Percentiles rank a stretch among this genome's conserved stretches.
Conservation (phyloP, 371 early-diverging fungal species). For the Entomophthora muscae region DNA sequence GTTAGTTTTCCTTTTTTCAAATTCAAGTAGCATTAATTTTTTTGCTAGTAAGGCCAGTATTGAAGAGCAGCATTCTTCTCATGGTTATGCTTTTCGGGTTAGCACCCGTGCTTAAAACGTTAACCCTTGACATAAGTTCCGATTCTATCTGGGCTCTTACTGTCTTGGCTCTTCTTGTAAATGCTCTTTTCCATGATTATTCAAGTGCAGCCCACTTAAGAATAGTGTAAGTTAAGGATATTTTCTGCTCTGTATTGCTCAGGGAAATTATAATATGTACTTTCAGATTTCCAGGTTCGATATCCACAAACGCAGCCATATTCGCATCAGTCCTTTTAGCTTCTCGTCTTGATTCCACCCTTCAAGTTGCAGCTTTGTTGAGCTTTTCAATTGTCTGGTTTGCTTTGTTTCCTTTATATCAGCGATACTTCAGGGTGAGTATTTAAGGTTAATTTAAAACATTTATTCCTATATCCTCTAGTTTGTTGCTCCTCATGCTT, state of each 20-base stretch:
- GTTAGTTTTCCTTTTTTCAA: background rate
- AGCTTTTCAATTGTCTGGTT: constrained; percentile 80
- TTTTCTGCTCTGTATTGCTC: background rate
- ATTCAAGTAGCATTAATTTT: background rate
- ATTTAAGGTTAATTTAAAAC: background rate
- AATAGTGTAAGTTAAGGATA: constrained; percentile 23
- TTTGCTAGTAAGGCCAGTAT: constrained; percentile 23
- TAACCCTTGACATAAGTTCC: constrained; percentile 73
- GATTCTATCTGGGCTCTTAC: constrained; percentile 93
- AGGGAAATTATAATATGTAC: constrained; percentile 12
- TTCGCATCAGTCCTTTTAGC: constrained; percentile 90
- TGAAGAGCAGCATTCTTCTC: constrained; percentile 59
- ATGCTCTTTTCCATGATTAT: constrained; percentile 83
- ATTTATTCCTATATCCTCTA: background rate
- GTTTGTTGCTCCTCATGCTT: background rate
- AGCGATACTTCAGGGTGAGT: constrained; percentile 50
- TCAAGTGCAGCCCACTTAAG: constrained; percentile 23
- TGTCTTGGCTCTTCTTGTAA: constrained; percentile 58
- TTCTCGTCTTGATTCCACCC: constrained; percentile 58
- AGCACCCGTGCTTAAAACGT: constrained; percentile 78
- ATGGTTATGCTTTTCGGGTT: constrained; percentile 61
- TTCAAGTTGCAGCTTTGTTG: constrained; percentile 78
- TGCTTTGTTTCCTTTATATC: constrained; percentile 78
- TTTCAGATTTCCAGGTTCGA: constrained; percentile 69
- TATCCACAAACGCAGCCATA: constrained; percentile 88